Evolutionary conservation across 106 monocot genomes (phyloP).

Genomic region (Acorus gramineus): DNA sequence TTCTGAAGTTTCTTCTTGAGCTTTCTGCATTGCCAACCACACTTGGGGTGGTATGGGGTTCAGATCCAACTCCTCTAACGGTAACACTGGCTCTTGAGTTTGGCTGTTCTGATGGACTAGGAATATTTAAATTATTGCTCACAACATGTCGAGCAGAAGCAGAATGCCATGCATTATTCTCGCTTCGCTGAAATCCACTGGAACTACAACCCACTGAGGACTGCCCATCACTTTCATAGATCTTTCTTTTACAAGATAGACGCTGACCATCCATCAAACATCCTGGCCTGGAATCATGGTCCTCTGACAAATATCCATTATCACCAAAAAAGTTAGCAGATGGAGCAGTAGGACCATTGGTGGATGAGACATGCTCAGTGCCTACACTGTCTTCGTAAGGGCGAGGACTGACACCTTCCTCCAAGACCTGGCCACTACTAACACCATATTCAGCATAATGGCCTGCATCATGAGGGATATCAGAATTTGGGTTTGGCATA

Average conservation of each 20-base stretch:
- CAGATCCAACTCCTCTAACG: constrained; percentile 7
- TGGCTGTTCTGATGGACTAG: constrained; percentile 16
- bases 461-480: constrained; percentile 12
- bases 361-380: not conserved
- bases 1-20: constrained; percentile 41
- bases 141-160: constrained; percentile 25
- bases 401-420: constrained; percentile 1
- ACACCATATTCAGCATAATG: not conserved
- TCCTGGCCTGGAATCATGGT: constrained; percentile 31
- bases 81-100: constrained; percentile 10
- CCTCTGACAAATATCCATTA: constrained; percentile 18
- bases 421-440: constrained; percentile 8
- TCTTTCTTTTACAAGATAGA: constrained; percentile 71
- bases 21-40: constrained; percentile 25
- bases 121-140: constrained; percentile 17
- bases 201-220: constrained; percentile 43
- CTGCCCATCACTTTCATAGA: constrained; percentile 53
- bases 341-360: constrained; percentile 18
- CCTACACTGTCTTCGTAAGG: too few species aligned
- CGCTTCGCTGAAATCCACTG: constrained; percentile 17
- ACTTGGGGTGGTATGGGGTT: constrained; percentile 12
- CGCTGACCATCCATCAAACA: constrained; percentile 40
- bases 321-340: constrained; percentile 13
- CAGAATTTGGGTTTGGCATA: constrained; percentile 9
- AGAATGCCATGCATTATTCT: constrained; percentile 12